Evolutionary conservation across 2,329 filamentous ascomycete species (phyloP), one percentile per base, ranked within the genome.

Genomic region (Trichocomaceae sp.): DNA sequence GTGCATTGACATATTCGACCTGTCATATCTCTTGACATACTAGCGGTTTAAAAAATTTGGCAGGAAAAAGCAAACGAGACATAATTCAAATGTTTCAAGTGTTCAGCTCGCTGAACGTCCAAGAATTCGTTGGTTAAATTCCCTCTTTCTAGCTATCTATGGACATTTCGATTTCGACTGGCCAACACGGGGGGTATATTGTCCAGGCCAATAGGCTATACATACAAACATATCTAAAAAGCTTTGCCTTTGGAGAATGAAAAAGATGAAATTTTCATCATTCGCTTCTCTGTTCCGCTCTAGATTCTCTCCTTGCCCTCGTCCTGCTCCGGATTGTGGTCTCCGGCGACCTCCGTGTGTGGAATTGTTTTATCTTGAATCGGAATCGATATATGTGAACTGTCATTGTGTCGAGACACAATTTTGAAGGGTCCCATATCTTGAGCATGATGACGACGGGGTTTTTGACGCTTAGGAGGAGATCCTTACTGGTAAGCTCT

Each of bases 381-480:
- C 41, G 37, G 37, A 42, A n/a, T 42, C 52, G 6, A 6, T 50
- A 3, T 41, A 31, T 33, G 29, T 37, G 29, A 33, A 35, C 20
- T 50, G 47, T 9, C 41, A 31, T 41, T 55, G 47, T 22, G 31
- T 20, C 45, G 52, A 50, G 23, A 35, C 46, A 39, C 29, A 23
- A 29, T 13, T n/a, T n/a, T n/a, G n/a, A 12, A 33, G 26, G 4
- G 6, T n/a, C n/a, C 17, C 5, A 45, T 37, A 5, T 37, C 23
- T n/a, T 52, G 20, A 45, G 33, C 13, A 47, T 41, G 9, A 53
- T 41, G 44, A 17, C 44, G 13, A 42, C 29, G 20, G 47, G 53
- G 7, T 47, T 45, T 39, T 41, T 55, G 22, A 55, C 53, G 20
- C 53, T 47, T 31, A 50, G 29, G 13, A 50, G 39, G 17, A 39